A percentile compares a stretch with the other conserved stretches of the same genome.
Evolutionary conservation across 768 basidiomycete genomes (phyloP).

Genomic region (Amyloporia xantha): DNA sequence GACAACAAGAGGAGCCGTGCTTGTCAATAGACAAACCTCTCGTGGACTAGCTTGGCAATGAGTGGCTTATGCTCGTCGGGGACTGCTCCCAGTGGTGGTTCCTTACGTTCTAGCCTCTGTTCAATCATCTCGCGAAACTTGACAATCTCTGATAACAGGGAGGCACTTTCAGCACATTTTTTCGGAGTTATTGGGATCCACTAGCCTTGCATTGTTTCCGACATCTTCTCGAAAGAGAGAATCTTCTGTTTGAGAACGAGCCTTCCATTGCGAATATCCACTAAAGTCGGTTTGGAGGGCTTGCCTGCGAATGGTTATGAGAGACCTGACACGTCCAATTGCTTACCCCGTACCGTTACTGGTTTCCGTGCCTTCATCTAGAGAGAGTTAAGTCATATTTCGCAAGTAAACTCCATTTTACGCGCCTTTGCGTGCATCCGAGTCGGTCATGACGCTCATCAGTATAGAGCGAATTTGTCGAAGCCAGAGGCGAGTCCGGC

Average conservation of each 20-base stretch:
- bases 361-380: too few relatives aligned
- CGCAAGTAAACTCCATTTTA: too few relatives aligned
- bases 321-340: neutral
- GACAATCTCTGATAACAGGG: conserved; percentile 53
- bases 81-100: conserved; percentile 47
- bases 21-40: conserved; percentile 55
- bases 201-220: conserved; percentile 77
- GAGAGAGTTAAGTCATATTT: too few relatives aligned
- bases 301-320: conserved; percentile 23
- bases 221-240: conserved; percentile 67
- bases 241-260: conserved; percentile 71
- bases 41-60: conserved; percentile 77
- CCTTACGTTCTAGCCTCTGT: conserved; percentile 38
- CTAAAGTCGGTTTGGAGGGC: conserved; percentile 36
- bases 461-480: neutral
- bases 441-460: conserved; percentile 31
- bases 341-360: too few relatives aligned
- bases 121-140: conserved; percentile 71
- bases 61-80: conserved; percentile 68
- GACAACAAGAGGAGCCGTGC: neutral
- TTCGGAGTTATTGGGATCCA: neutral
- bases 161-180: neutral
- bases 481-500: too few relatives aligned
- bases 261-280: conserved; percentile 73
- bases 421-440: conserved; percentile 31